Evolutionary conservation across 2,329 filamentous ascomycete species (phyloP), one percentile per base, ranked within the genome.

Genomic region (Pezicula carpinea): DNA sequence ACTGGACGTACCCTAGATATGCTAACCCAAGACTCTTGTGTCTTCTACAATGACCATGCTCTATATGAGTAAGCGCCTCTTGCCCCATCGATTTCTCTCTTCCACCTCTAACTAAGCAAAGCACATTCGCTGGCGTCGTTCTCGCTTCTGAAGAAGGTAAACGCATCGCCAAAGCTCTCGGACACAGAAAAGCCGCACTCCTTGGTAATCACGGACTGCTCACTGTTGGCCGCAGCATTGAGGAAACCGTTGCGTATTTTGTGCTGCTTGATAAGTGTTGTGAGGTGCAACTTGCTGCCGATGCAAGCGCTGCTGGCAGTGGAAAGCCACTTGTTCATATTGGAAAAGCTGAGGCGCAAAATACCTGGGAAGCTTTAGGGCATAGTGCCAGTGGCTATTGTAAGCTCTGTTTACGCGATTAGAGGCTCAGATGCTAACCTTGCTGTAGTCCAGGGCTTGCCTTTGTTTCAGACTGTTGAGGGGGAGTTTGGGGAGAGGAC

Each of bases 281-380:
- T 53, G 64, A 69, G 35, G 64, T 66, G 4, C 71, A 76, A 58
- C 59, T 77, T 8, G 51, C 77, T 38, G 76, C 75, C 4, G 77
- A 80, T 57, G 77, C 76, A 0, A 77, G 76, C 1, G 78, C 78
- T 1, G 75, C 64, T 0, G 83, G 83, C 0, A 69, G 79, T 3
- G 84, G 84, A 2, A 74, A 76, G 2, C 65, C 73, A 59, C 83
- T 83, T 0, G 68, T 85, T 29, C 80, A 82, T 61, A 83, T 89
- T 56, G 70, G 73, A 3, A 77, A 85, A 1, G 79, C 79, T 38
- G 84, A 89, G 59, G 85, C 85, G 1, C 67, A 64, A 14, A 83
- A 76, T 53, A 89, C 85, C 0, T 81, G 78, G 58, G 80, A 83
- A 64, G 74, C 77, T 69, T 88, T 5, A 84, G 85, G 0, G 75